Percentiles rank a stretch among this genome's conserved stretches.
Evolutionary conservation across 2,329 filamentous ascomycete species (phyloP).

Genomic region (Rachicladosporium sp.): DNA sequence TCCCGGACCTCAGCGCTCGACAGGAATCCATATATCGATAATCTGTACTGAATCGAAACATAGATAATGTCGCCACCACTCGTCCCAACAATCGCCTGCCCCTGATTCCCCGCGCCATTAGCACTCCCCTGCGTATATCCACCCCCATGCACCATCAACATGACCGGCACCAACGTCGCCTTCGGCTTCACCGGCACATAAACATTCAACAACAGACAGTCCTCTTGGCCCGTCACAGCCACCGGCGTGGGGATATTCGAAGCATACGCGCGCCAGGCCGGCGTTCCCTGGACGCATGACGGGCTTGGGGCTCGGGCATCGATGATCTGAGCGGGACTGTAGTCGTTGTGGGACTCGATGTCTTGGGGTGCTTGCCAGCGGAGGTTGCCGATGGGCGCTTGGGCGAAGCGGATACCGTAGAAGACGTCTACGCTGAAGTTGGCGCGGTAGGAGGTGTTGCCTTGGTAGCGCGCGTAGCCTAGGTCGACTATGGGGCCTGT

Average conservation of each 20-base stretch:
- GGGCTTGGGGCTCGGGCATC: conserved; percentile 12
- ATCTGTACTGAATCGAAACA: conserved; percentile 21
- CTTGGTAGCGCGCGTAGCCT: conserved; percentile 4
- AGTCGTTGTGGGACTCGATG: conserved; percentile 15
- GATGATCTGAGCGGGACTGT: conserved; percentile 10
- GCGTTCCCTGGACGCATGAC: conserved; percentile 3
- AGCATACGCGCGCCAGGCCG: conserved; percentile 1
- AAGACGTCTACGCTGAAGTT: conserved; percentile 3
- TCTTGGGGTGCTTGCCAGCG: conserved; percentile 21
- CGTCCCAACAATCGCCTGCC: conserved; percentile 18
- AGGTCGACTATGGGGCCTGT: conserved; percentile 1
- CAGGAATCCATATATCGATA: conserved; percentile 20
- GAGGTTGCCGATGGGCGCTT: conserved; percentile 17
- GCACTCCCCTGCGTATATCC: conserved; percentile 21
- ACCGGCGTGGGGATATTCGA: not conserved
- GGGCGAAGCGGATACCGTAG: conserved; percentile 18
- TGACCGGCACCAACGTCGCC: conserved; percentile 17
- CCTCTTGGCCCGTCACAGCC: conserved; percentile 16
- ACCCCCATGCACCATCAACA: conserved; percentile 26
- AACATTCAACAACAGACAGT: conserved; percentile 31
- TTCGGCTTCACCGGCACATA: conserved; percentile 26
- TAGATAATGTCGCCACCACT: conserved; percentile 23
- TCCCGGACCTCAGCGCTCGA: conserved; percentile 8
- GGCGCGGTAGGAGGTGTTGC: conserved; percentile 1
- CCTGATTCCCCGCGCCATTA: not conserved